These are phyloP conservation scores for Scolecobasidium constrictum DNA, from an alignment of 2,329 filamentous ascomycete species.

Conservation along the genomic window DNA sequence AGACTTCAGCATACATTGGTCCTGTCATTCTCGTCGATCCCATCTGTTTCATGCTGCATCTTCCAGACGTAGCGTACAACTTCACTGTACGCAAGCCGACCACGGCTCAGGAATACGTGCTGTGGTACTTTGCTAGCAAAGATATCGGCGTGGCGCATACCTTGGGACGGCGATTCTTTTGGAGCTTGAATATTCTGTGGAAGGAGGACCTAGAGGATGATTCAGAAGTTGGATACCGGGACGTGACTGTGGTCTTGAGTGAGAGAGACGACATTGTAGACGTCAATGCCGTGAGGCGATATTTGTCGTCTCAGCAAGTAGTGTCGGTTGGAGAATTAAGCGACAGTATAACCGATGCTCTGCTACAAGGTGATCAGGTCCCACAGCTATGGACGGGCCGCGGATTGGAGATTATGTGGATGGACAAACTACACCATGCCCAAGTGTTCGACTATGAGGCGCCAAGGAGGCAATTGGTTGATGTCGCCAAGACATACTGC, in stretches of 20 bases:
- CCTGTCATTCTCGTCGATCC: slow-evolving; percentile 48
- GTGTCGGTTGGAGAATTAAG: no score
- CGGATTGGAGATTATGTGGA: no score
- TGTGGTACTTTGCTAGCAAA: slow-evolving; percentile 60
- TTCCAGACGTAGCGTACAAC: slow-evolving; percentile 62
- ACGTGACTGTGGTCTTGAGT: slow-evolving; percentile 47
- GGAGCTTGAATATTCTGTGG: slow-evolving; percentile 61
- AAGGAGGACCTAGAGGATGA: no score
- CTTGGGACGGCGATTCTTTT: slow-evolving; percentile 58
- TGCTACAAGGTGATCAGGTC: no score
- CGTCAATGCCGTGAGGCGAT: slow-evolving; percentile 45
- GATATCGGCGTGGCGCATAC: slow-evolving; percentile 57
- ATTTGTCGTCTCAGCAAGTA: no score
- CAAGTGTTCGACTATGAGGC: no score
- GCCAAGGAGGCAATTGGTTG: no score
- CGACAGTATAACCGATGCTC: no score
- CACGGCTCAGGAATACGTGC: slow-evolving; percentile 53
- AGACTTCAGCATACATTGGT: slow-evolving; percentile 29
- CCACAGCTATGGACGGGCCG: no score
- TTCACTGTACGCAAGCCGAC: slow-evolving; percentile 40
- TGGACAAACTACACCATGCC: no score
- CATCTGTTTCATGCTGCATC: slow-evolving; percentile 55
- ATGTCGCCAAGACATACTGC: no score
- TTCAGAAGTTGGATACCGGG: slow-evolving; percentile 34
- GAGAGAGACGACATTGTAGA: slow-evolving; percentile 56